Evolutionary conservation across 2,329 filamentous ascomycete genomes (phyloP).

Genomic region (Colletotrichum ledebouriae): DNA sequence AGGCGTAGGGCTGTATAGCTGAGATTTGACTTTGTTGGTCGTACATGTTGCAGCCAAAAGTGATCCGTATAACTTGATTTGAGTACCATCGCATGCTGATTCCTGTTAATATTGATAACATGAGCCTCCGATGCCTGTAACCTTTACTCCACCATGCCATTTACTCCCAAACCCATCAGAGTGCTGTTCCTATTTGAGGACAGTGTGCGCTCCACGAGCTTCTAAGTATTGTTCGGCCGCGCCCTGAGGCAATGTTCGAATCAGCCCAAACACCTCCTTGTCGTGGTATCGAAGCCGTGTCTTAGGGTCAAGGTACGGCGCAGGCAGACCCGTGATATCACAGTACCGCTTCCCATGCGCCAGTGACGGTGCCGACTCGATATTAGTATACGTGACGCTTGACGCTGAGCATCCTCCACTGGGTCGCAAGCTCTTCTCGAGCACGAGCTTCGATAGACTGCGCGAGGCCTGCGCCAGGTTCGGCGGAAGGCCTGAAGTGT

Average conservation of each 20-base stretch:
- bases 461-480: constrained; percentile 93
- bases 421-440: constrained; percentile 80
- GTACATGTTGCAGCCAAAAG: constrained; percentile 65
- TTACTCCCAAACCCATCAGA: neutral
- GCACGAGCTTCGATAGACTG: constrained; percentile 86
- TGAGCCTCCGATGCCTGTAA: constrained; percentile 10
- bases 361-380: constrained; percentile 92
- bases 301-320: constrained; percentile 94
- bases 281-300: constrained; percentile 93
- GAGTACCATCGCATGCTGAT: neutral
- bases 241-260: constrained; percentile 84
- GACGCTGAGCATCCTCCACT: constrained; percentile 67
- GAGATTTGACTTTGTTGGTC: constrained; percentile 96
- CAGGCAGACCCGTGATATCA: constrained; percentile 93
- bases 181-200: constrained; percentile 78
- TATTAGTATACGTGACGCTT: constrained; percentile 92
- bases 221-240: constrained; percentile 91
- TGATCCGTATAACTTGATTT: no score
- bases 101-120: neutral
- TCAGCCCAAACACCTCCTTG: constrained; percentile 88
- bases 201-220: constrained; percentile 89
- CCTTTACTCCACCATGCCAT: constrained; percentile 4
- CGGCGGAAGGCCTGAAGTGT: constrained; percentile 57
- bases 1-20: constrained; percentile 86
- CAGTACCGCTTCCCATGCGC: constrained; percentile 91